Conservation (phyloP, 495 filamentous ascomycete species). For the Aspergillus conjunctus region DNA sequence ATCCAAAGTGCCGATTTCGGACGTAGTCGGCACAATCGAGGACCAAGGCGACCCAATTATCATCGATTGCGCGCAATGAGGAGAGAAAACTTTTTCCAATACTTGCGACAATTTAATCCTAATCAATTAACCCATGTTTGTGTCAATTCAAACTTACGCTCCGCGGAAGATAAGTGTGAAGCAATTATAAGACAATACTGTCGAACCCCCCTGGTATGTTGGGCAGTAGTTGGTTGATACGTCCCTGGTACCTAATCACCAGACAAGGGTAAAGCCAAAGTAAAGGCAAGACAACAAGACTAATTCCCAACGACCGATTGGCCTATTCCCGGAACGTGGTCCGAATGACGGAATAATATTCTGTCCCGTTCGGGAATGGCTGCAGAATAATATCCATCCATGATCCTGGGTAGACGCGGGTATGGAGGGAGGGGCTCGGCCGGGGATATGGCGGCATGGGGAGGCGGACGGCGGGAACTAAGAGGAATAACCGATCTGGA, state of each 20-base stretch:
- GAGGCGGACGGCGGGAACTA: conserved; percentile 15
- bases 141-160: no score
- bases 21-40: not conserved
- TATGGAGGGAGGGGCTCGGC: not conserved
- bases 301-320: conserved; percentile 7
- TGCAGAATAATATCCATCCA: not conserved
- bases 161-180: not conserved
- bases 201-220: not conserved
- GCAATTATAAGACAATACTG: not conserved
- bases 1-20: conserved; percentile 11
- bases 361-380: not conserved
- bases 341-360: conserved; percentile 15
- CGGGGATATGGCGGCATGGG: conserved; percentile 7
- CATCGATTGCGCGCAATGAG: no score
- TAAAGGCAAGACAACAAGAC: not conserved
- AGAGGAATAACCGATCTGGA: conserved; percentile 21
- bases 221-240: not conserved
- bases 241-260: no score
- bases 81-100: no score
- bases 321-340: not conserved
- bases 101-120: no score
- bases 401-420: not conserved
- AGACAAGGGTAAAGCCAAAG: not conserved
- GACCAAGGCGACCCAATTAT: not conserved
- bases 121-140: no score